Evolutionary conservation across 202 grass and related monocot species (phyloP).

Genomic region (Musa balbisiana): DNA sequence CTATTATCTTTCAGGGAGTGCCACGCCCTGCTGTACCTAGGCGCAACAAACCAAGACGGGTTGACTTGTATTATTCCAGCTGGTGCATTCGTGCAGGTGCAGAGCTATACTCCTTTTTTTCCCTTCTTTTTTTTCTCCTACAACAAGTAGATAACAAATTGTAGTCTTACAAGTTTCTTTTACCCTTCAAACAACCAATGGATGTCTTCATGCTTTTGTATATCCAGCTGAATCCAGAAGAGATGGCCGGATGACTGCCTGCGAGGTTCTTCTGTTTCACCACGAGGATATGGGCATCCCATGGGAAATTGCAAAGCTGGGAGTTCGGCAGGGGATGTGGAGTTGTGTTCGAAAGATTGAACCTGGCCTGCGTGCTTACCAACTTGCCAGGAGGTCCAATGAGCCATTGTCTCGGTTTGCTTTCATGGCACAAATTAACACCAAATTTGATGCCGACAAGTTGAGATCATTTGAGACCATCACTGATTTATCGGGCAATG

Average conservation of each 20-base stretch:
- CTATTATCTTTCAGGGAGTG: conserved; percentile 52
- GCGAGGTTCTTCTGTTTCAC: conserved; percentile 90
- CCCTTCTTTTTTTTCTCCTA: too few relatives aligned
- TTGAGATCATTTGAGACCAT: conserved; percentile 28
- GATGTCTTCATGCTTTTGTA: not conserved
- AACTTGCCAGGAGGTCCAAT: conserved; percentile 30
- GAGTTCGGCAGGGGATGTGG: conserved; percentile 90
- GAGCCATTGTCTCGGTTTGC: conserved; percentile 55
- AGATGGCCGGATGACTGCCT: conserved; percentile 67
- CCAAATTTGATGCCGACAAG: conserved; percentile 52
- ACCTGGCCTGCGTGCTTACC: conserved; percentile 75
- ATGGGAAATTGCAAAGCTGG: conserved; percentile 71
- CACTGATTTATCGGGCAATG: conserved; percentile 27
- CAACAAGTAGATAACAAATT: not conserved
- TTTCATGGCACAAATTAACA: conserved; percentile 49
- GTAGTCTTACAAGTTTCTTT: not conserved
- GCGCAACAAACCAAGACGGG: conserved; percentile 66
- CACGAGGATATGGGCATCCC: conserved; percentile 96
- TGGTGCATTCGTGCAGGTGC: conserved; percentile 96
- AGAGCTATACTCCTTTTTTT: not conserved
- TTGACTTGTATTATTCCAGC: conserved; percentile 97
- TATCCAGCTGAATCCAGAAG: conserved; percentile 72
- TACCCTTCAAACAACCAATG: not conserved
- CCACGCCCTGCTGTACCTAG: conserved; percentile 58
- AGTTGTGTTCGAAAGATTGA: conserved; percentile 71